phyloP scores from a whole-genome alignment of 805 yeast species.

The Schwanniomyces vanrijiae region DNA sequence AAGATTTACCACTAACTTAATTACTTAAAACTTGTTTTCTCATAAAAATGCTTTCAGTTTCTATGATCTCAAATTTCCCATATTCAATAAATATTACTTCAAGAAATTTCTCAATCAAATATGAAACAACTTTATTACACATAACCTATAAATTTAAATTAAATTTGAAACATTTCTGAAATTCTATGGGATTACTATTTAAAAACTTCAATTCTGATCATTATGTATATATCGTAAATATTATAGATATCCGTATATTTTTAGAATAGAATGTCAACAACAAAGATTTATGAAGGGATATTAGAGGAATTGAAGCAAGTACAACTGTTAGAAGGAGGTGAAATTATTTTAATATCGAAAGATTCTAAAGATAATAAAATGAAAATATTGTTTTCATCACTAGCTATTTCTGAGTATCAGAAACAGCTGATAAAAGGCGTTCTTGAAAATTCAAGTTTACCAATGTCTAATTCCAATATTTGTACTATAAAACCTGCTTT shows the following conservation, averaged over 20 bases:
- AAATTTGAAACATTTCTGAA: background rate
- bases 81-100: too few species aligned
- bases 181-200: background rate
- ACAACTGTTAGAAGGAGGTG: background rate
- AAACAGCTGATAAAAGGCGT: slow-evolving; percentile 1
- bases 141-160: background rate
- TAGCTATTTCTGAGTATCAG: background rate
- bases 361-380: background rate
- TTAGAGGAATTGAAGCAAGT: background rate
- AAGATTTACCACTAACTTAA: too few species aligned
- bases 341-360: background rate
- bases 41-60: too few species aligned
- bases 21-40: too few species aligned
- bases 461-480: slow-evolving; percentile 1
- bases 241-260: too few species aligned
- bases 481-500: slow-evolving; percentile 12
- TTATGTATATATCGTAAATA: background rate
- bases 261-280: background rate
- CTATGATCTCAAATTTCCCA: too few species aligned
- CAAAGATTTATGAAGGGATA: background rate
- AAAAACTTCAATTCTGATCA: background rate
- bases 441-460: slow-evolving; percentile 1
- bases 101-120: too few species aligned
- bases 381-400: background rate
- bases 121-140: background rate